phyloP scores from a whole-genome alignment of 2,329 filamentous ascomycete species.

The Colletotrichum sp. region DNA sequence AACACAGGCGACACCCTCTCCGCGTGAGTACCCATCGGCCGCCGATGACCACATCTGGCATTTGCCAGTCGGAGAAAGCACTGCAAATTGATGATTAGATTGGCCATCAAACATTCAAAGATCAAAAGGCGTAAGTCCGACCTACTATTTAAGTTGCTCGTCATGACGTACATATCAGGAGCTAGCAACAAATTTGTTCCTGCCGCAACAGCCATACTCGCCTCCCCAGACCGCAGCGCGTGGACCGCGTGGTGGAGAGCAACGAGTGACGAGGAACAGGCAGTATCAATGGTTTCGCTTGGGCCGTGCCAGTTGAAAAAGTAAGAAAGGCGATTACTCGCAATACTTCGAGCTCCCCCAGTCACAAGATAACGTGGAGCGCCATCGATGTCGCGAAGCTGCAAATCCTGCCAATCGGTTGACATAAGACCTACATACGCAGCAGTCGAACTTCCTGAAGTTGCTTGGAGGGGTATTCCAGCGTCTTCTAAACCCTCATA shows the following conservation, averaged over 20 bases:
- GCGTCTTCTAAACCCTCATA: slow-evolving; percentile 34
- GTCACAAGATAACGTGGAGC: slow-evolving; percentile 32
- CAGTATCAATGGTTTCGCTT: slow-evolving; percentile 48
- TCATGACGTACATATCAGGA: not conserved
- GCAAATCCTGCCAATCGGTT: slow-evolving; percentile 30
- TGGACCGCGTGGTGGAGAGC: slow-evolving; percentile 45
- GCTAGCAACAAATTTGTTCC: slow-evolving; percentile 27
- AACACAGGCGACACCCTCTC: slow-evolving; percentile 53
- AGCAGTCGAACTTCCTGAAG: not conserved
- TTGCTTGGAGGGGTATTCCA: slow-evolving; percentile 10
- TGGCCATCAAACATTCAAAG: no score
- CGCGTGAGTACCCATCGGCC: slow-evolving; percentile 57
- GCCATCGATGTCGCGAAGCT: slow-evolving; percentile 26
- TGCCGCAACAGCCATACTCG: slow-evolving; percentile 30
- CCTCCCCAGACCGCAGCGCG: slow-evolving; percentile 35
- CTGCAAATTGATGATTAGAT: not conserved
- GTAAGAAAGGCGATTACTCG: slow-evolving; percentile 44
- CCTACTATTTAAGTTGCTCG: slow-evolving; percentile 18
- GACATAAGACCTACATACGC: slow-evolving; percentile 26
- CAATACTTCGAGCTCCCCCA: slow-evolving; percentile 34
- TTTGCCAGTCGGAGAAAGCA: slow-evolving; percentile 40
- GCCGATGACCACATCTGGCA: slow-evolving; percentile 44
- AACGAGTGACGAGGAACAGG: slow-evolving; percentile 46
- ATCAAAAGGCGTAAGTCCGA: no score
- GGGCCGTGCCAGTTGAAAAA: slow-evolving; percentile 43